Evolutionary conservation across 805 yeast species (phyloP).

Genomic region (Yamadazyma sp.): DNA sequence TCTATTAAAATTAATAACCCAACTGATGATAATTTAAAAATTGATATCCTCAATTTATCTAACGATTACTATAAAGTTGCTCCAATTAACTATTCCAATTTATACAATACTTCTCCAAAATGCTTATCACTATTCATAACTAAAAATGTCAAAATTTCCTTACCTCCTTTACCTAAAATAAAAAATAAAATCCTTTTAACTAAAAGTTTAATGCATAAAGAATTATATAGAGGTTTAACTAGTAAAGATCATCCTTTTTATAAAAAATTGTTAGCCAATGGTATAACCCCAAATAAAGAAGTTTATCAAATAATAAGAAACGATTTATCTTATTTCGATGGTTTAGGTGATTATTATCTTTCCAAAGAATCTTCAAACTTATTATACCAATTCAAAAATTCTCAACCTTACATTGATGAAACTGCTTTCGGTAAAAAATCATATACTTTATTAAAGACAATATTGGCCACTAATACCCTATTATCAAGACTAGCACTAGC

Average conservation of each 20-base stretch:
- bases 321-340: constrained; percentile 39
- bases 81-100: constrained; percentile 18
- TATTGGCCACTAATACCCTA: constrained; percentile 37
- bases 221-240: constrained; percentile 28
- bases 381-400: constrained; percentile 24
- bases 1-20: constrained; percentile 8
- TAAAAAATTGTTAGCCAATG: constrained; percentile 14
- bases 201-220: constrained; percentile 38
- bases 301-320: constrained; percentile 23
- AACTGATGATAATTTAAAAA: constrained; percentile 10
- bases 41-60: constrained; percentile 13
- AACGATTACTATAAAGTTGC: constrained; percentile 23
- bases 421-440: constrained; percentile 23
- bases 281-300: constrained; percentile 18
- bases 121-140: constrained; percentile 23
- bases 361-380: constrained; percentile 35
- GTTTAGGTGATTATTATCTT: constrained; percentile 39
- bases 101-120: constrained; percentile 18
- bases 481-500: constrained; percentile 33
- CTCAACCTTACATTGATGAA: constrained; percentile 15
- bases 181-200: constrained; percentile 25
- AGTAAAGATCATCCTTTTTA: constrained; percentile 27
- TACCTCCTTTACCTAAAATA: constrained; percentile 36
- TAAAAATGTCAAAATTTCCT: constrained; percentile 19
- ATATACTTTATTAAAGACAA: constrained; percentile 25